Evolutionary conservation across 1,284 basidiomycete genomes (phyloP).

Genomic region (Pseudozyma sp.): DNA sequence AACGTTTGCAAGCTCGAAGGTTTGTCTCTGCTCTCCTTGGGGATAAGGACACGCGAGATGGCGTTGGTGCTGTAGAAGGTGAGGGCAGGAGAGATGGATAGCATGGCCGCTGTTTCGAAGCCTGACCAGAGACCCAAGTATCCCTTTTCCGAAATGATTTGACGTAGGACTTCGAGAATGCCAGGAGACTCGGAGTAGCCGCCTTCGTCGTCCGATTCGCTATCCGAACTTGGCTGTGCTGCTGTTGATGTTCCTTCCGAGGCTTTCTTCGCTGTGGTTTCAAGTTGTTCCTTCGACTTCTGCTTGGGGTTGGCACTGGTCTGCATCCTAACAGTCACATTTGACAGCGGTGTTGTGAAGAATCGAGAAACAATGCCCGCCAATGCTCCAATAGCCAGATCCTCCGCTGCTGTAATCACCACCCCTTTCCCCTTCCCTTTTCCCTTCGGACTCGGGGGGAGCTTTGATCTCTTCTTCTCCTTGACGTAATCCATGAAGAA

Average conservation of each 20-base stretch:
- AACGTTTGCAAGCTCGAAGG: slow-evolving; percentile 69
- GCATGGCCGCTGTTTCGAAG: slow-evolving; percentile 66
- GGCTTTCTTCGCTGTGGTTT: slow-evolving; percentile 1
- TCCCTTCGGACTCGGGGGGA: slow-evolving; percentile 15
- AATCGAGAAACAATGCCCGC: slow-evolving; percentile 70
- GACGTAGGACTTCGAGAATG: slow-evolving; percentile 59
- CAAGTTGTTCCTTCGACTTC: slow-evolving; percentile 24
- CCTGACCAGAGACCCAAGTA: slow-evolving; percentile 69
- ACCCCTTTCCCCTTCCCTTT: slow-evolving; percentile 34
- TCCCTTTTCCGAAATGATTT: slow-evolving; percentile 69
- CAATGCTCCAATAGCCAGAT: slow-evolving; percentile 71
- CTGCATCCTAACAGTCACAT: slow-evolving; percentile 71
- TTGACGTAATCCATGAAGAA: slow-evolving; percentile 47
- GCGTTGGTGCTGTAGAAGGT: slow-evolving; percentile 69
- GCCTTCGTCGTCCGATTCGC: slow-evolving; percentile 63
- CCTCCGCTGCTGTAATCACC: slow-evolving; percentile 68
- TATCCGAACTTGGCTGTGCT: slow-evolving; percentile 36
- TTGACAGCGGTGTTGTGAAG: slow-evolving; percentile 71
- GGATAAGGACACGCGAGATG: slow-evolving; percentile 60
- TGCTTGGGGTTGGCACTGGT: slow-evolving; percentile 57
- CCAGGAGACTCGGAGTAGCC: slow-evolving; percentile 61
- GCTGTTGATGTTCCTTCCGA: background rate
- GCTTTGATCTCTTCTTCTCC: slow-evolving; percentile 31
- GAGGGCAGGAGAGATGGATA: slow-evolving; percentile 69
- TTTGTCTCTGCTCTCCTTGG: slow-evolving; percentile 44